Conservation (phyloP, 257 asterid genomes). For the Solanum paucissectum region DNA sequence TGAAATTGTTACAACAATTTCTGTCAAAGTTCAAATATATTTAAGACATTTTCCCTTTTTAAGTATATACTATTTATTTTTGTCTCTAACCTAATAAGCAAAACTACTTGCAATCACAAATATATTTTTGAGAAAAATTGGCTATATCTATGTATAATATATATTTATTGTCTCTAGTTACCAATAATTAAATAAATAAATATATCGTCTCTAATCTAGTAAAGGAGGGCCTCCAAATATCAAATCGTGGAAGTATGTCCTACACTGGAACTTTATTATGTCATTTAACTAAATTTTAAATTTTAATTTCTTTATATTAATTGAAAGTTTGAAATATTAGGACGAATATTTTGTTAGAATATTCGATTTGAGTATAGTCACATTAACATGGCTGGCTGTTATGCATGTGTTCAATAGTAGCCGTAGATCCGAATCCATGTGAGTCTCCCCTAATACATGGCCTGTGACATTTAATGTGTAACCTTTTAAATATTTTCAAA, state of each 20-base stretch:
- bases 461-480: not conserved
- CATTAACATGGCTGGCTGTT: not conserved
- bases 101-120: not conserved
- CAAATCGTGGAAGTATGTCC: not conserved
- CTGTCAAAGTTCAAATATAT: too few relatives aligned
- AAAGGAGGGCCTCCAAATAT: not conserved
- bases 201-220: not conserved
- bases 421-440: not conserved
- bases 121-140: not conserved
- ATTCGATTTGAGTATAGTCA: not conserved
- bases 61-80: too few relatives aligned
- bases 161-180: not conserved
- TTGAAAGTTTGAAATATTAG: not conserved
- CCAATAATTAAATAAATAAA: not conserved
- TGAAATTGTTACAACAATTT: too few relatives aligned
- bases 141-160: not conserved
- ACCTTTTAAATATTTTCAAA: too few relatives aligned
- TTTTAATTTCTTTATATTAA: not conserved
- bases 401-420: not conserved
- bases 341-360: not conserved
- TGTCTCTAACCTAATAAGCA: not conserved
- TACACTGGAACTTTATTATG: not conserved
- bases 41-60: too few relatives aligned
- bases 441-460: not conserved
- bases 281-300: not conserved